Percentiles rank a stretch among this genome's conserved stretches.
phyloP scores from a whole-genome alignment of 108 stramenopile genomes.

The Halocafeteria seosinensis region DNA sequence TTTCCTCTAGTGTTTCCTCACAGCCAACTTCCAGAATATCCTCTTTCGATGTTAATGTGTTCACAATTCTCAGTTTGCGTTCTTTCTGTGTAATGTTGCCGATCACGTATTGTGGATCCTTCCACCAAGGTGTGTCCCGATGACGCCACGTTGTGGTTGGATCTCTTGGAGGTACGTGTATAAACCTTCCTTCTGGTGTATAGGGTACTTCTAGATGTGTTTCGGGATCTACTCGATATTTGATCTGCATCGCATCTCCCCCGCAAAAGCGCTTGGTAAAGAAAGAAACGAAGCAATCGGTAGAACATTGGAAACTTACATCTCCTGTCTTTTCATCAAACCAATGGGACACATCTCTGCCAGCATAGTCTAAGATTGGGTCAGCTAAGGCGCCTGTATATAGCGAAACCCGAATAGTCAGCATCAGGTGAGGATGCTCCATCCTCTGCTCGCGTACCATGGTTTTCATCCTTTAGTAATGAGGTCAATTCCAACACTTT shows the following conservation, averaged over 20 bases:
- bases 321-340: slow-evolving; percentile 30
- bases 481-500: slow-evolving; percentile 32
- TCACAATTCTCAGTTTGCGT: slow-evolving; percentile 26
- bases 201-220: slow-evolving; percentile 30
- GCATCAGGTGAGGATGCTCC: no score
- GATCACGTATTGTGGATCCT: slow-evolving; percentile 21
- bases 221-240: slow-evolving; percentile 28
- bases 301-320: no score
- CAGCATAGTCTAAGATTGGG: slow-evolving; percentile 32
- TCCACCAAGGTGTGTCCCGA: slow-evolving; percentile 40
- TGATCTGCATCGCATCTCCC: no score
- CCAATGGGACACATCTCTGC: slow-evolving; percentile 41
- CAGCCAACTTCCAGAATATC: slow-evolving; percentile 27
- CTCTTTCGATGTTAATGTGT: slow-evolving; percentile 32
- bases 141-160: slow-evolving; percentile 30
- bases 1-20: slow-evolving; percentile 38
- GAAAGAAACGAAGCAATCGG: no score
- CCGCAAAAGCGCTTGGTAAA: no score
- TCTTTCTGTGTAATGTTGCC: slow-evolving; percentile 26
- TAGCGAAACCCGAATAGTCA: not conserved
- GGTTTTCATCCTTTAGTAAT: slow-evolving; percentile 18
- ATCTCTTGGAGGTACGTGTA: slow-evolving; percentile 36
- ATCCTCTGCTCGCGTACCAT: not conserved
- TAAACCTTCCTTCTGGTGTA: slow-evolving; percentile 31
- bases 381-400: slow-evolving; percentile 24